Evolutionary conservation across 163 green algal species (phyloP), one percentile per base, ranked within the genome.

Genomic region (Scenedesmus sp.): DNA sequence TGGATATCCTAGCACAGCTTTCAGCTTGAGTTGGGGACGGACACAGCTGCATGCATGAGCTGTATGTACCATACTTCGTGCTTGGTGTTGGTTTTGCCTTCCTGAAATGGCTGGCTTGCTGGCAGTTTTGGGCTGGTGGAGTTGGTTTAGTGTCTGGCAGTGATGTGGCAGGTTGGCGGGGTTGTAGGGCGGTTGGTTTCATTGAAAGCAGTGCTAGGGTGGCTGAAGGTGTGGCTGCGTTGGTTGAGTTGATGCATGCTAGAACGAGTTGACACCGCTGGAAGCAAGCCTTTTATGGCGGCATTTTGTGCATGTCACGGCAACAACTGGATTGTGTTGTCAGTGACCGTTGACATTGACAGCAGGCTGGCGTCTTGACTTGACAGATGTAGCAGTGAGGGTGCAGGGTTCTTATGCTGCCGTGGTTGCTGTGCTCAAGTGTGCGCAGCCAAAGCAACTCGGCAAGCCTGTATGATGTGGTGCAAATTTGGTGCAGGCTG

Each of bases 291-390:
- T 52, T 79, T 79, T 4, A 52, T 52, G 70, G 52, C 70, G 10
- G 23, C 4, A 34, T 34, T 5, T 79, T 6, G 52, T 79, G 23
- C 23, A 13, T 79, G 70, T 16, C 2, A 54, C 70, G 23, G 70
- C 70, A 79, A 79, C 23, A 13, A 46, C 70, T 79, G 70, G 70
- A 79, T 79, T 79, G 70, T 52, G 70, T 79, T 79, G 70, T 46
- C 70, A 52, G 70, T 13, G 4, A 5, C 23, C 52, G 20, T 52
- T 4, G 52, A 18, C 64, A 6, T 20, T 4, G 8, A 76, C 12
- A 76, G 66, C 66, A 34, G 66, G 66, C 66, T 76, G 66, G 10
- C 34, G 66, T 52, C 52, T 8, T 76, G 70, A 79, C 70, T 52
- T 79, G 23, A 52, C 23, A 79, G 52, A 46, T 7, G 12, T 3